Base-by-base conservation (phyloP, 805 yeast genomes). In the Nakazawaea ishiwadae region DNA sequence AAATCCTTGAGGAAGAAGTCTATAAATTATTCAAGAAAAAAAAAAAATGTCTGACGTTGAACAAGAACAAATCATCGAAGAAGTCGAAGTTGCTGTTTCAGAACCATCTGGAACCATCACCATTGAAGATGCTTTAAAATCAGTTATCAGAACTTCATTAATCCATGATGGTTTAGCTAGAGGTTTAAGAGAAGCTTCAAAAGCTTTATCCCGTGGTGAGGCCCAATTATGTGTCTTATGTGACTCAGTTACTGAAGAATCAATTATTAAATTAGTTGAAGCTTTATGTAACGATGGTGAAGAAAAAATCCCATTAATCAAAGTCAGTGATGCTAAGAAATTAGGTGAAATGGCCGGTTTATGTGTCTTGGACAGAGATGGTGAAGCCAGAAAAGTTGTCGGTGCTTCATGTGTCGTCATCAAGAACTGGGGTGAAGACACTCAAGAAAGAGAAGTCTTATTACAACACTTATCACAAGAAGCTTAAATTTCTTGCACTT, bases 261-360 rank as follows among this genome's bases (percentile, higher is more conserved):
- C 93, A 59, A 93, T 93, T 79, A 77, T 85, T 70, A 89, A 90
- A 78, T 86, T 93, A 71, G 93, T 93, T 64, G 98, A 93, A 84
- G 98, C 97, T 77, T 84, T 93, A 68, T 91, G 98, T 81, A 87
- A 90, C 80, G 96, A 88, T 76, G 42, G 39, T 38, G 96, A 87
- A 69, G 79, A 82, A 74, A 86, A 87, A 78, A 88, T 91, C 60
- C 98, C 99, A 64, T 80, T 93, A 74, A 85, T 93, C 84, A 93
- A 93, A 85, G 98, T 93, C 62, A 86, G 98, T 62, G 99, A 93
- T 69, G 96, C 98, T 68, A 93, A 93, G 84, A 86, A 88, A 79
- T 83, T 93, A 69, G 99, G 99, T 82, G 98, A 93, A 81, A 93
- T 99, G 99, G 98, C 98, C 66, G 99, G 99, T 85, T 81, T 93